Percentiles rank a stretch among this genome's conserved stretches.
Conservation (phyloP, 2,329 filamentous ascomycete genomes). For the Tolypocladium ovalisporum region DNA sequence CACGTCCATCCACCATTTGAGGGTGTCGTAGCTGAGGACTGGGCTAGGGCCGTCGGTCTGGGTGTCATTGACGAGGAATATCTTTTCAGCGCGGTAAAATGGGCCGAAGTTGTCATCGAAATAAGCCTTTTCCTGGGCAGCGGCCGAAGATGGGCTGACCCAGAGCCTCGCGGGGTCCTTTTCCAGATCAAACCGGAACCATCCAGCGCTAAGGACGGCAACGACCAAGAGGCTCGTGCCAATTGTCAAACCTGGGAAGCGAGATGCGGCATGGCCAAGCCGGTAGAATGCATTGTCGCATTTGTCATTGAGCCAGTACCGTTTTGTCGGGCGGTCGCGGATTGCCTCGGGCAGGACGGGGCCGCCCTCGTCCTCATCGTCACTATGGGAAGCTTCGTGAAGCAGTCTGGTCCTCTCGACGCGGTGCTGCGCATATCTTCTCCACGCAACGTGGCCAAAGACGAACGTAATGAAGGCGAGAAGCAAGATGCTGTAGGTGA, state of each 20-base stretch:
- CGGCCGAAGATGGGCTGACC: conserved; percentile 89
- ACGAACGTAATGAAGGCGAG: conserved; percentile 54
- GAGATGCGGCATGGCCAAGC: conserved; percentile 69
- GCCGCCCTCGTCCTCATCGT: conserved; percentile 90
- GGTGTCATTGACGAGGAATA: conserved; percentile 87
- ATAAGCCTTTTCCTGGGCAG: conserved; percentile 85
- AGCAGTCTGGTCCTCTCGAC: conserved; percentile 77
- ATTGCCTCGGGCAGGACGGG: conserved; percentile 61
- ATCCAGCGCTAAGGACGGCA: conserved; percentile 70
- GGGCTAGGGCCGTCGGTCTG: conserved; percentile 51
- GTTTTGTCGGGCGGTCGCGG: conserved; percentile 65
- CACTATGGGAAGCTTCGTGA: conserved; percentile 72
- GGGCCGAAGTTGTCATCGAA: conserved; percentile 91
- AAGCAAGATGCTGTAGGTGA: conserved; percentile 71
- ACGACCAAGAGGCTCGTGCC: conserved; percentile 63
- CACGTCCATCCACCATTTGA: conserved; percentile 89
- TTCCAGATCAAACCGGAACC: conserved; percentile 83
- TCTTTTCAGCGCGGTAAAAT: conserved; percentile 89
- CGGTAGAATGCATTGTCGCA: conserved; percentile 72
- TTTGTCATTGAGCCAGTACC: conserved; percentile 75
- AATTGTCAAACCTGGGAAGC: conserved; percentile 80
- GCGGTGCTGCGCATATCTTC: conserved; percentile 60
- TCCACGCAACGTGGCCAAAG: conserved; percentile 66
- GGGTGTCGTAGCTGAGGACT: conserved; percentile 78
- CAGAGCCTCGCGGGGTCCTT: conserved; percentile 83